phyloP scores from a whole-genome alignment of 306 rosid species.

The Cicer chorassanicum region DNA sequence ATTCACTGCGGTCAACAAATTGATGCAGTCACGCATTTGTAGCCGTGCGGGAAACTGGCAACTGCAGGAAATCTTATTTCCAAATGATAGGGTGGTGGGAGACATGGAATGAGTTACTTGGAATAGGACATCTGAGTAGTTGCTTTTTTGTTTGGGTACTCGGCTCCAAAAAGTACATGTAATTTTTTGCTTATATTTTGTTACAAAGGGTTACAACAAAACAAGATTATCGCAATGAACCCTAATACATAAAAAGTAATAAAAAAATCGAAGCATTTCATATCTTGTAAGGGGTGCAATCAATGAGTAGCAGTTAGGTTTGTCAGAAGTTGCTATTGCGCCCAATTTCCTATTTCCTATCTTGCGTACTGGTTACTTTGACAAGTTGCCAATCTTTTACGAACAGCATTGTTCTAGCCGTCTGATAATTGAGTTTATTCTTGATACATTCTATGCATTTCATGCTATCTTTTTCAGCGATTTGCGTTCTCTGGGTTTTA shows the following conservation, averaged over 20 bases:
- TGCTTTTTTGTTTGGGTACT: not conserved
- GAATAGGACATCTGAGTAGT: not conserved
- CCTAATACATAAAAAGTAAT: not conserved
- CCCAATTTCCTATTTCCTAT: constrained; percentile 20
- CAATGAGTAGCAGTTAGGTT: constrained; percentile 3
- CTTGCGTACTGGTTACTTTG: not conserved
- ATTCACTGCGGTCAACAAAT: no score
- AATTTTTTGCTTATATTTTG: no score
- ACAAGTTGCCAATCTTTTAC: constrained; percentile 4
- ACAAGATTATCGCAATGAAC: not conserved
- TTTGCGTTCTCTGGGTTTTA: constrained; percentile 20
- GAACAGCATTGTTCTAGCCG: constrained; percentile 16
- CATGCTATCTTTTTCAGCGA: constrained; percentile 16
- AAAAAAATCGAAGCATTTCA: not conserved
- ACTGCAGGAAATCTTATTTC: no score
- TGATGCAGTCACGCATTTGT: no score
- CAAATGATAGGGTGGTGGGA: not conserved
- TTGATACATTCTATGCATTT: constrained; percentile 25
- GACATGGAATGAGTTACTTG: constrained; percentile 22
- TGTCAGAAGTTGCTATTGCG: constrained; percentile 24
- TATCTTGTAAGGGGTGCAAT: constrained; percentile 18
- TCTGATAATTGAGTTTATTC: constrained; percentile 14
- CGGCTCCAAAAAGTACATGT: no score
- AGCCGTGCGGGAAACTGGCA: no score
- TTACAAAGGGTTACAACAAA: not conserved